Base-by-base conservation (phyloP, 1,284 basidiomycete species). In the Tilletia indica region DNA sequence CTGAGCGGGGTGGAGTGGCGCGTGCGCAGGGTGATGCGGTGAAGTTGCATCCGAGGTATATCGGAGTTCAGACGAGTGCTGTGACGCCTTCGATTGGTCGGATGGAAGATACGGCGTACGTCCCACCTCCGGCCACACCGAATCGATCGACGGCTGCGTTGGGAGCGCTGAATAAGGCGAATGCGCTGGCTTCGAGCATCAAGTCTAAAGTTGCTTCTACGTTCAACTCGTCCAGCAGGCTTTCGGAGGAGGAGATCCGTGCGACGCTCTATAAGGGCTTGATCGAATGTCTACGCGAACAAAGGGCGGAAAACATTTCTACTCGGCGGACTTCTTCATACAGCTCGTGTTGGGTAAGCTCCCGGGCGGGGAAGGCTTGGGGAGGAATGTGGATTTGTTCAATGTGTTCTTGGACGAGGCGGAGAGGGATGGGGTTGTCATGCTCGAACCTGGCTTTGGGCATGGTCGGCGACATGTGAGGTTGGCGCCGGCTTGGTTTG, bases 311-410 rank as follows among this genome's bases (percentile, higher is more conserved):
- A 75, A 75, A 4, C 75, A 75, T 64, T 70, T 69, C 69, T 78
- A 75, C 54, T 76, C 73, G 34, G 76, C 75, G 56, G 77, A 78
- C 70, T 74, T 74, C 49, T 78, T 78, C 42, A 72, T 74, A 42
- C 77, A 78, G 12, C 71, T 70, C 16, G 72, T 76, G 58, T 68
- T 78, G 14, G 71, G 70, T 0, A 63, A 69, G 2, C 61, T 72
- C 1, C 61, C 61, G 1, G 61, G 61, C 31, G 73, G 72, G 4
- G 19, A 56, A 9, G 19, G 70, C 38, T 67, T 72, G 34, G 73
- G 67, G 0, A 69, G 67, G 25, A 61, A 71, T 11, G 69, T 73
- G 3, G 73, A 75, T 47, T 71, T 74, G 5, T 78, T 78, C 58
- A 70, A 75, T 25, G 72, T 72, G 14, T 72, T 73, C 39, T 31